phyloP scores from a whole-genome alignment of 352 stramenopile species.

The Thraustochytrium striatum region DNA sequence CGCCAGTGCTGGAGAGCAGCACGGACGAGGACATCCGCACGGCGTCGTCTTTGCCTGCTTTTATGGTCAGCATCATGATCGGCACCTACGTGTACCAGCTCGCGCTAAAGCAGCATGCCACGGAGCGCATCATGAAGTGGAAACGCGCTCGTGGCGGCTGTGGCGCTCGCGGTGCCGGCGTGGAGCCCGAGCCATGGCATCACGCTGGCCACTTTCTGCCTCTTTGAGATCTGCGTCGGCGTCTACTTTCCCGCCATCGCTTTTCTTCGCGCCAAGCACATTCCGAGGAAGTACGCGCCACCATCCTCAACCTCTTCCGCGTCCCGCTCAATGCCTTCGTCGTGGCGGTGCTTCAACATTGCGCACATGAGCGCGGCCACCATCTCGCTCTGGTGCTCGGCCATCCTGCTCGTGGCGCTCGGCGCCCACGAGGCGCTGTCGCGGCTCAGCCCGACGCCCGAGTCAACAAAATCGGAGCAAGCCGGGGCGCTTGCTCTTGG shows the following conservation, averaged over 20 bases:
- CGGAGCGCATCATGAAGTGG: constrained; percentile 25
- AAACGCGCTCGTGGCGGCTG: constrained; percentile 48
- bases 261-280: constrained; percentile 68
- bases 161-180: constrained; percentile 58
- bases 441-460: not conserved
- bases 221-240: constrained; percentile 75
- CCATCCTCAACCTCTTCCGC: constrained; percentile 78
- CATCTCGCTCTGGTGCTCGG: constrained; percentile 15
- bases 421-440: not conserved
- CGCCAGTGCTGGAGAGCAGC: constrained; percentile 61
- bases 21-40: constrained; percentile 63
- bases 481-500: too few species aligned
- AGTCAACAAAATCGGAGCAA: too few species aligned
- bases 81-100: constrained; percentile 61
- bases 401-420: not conserved
- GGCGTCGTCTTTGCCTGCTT: too few species aligned
- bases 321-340: constrained; percentile 77
- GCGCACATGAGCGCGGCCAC: not conserved
- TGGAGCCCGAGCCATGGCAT: constrained; percentile 37
- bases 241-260: constrained; percentile 74
- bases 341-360: constrained; percentile 59
- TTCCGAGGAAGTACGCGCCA: constrained; percentile 71
- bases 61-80: constrained; percentile 77
- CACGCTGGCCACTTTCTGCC: constrained; percentile 67
- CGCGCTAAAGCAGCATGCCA: constrained; percentile 3